phyloP scores from a whole-genome alignment of 495 filamentous ascomycete species.

The Baudoinia panamericana region DNA sequence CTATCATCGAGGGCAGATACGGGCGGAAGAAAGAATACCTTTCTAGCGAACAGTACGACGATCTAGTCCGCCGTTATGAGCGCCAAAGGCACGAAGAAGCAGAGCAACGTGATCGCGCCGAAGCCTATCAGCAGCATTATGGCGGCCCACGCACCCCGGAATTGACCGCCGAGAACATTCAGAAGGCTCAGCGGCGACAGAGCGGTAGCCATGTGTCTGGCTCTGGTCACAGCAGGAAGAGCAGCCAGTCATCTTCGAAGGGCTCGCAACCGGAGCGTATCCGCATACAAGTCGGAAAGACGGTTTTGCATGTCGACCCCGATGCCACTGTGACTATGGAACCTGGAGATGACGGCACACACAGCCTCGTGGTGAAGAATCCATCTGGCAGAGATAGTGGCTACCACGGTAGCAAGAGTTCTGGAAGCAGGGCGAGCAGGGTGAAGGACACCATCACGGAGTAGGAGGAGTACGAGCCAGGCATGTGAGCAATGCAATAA shows the following conservation, averaged over 20 bases:
- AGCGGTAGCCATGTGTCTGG: constrained; percentile 11
- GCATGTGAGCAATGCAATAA: too few species aligned
- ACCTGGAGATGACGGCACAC: constrained; percentile 8
- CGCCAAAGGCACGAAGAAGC: constrained; percentile 1
- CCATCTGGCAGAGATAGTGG: constrained; percentile 6
- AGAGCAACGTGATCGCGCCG: constrained; percentile 1
- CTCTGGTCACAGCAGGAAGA: constrained; percentile 14
- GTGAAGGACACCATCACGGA: constrained; percentile 8
- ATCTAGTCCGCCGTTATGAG: constrained; percentile 6
- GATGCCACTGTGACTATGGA: constrained; percentile 6
- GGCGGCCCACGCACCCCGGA: constrained; percentile 5
- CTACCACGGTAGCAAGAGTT: constrained; percentile 17
- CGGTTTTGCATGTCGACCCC: constrained; percentile 12
- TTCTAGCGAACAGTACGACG: constrained; percentile 3
- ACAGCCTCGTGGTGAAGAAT: constrained; percentile 5
- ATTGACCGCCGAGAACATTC: constrained; percentile 16
- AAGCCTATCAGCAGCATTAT: constrained; percentile 10
- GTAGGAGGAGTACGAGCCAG: too few species aligned
- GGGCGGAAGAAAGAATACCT: constrained; percentile 10
- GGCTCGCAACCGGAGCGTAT: constrained; percentile 1
- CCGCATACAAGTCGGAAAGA: constrained; percentile 4
- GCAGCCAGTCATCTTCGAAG: constrained; percentile 4
- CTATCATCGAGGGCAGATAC: constrained; percentile 7
- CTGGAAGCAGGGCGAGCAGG: constrained; percentile 8
- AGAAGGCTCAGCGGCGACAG: constrained; percentile 1